Base-by-base conservation (phyloP, 2,329 filamentous ascomycete species). In the Colletotrichum siamense region DNA sequence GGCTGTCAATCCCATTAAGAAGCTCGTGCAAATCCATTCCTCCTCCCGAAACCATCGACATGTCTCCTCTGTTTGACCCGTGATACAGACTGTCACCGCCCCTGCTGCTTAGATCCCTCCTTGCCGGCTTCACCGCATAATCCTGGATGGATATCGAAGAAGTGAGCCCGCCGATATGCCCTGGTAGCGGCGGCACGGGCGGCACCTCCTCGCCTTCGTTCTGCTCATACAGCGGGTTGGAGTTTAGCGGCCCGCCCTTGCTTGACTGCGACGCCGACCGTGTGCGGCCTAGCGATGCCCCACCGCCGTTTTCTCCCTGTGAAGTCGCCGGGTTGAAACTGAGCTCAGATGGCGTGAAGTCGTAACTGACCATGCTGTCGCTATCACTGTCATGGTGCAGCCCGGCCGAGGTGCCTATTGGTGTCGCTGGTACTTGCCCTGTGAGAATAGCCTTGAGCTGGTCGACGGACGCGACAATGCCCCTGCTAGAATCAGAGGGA, bases 351-450 rank as follows among this genome's bases (percentile, higher is more conserved):
- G 91, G 88, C 61, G 91, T 90, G 78, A 91, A 89, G 73, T 95
- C 93, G 78, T 93, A 94, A 85, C 92, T 94, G 78, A 94, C 90
- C 87, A 95, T 91, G 82, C 93, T 95, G 70, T 95, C 94, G 73
- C 87, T 89, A 80, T 88, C 92, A 70, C 88, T 90, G 78, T 88
- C 87, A 75, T 90, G 91, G 68, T 89, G 88, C 6, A 81, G 78
- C 12, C 84, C 83, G 3, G 85, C 85, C 30, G 84, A 82, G 67
- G 84, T 82, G 52, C 85, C 84, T 62, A 83, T 84, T 16, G 85
- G 85, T 57, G 86, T 86, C 49, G 83, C 83, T 5, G 81, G 82
- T 36, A 86, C 79, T 57, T 90, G 89, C 39, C 91, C 92, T 1
- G 89, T 88, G 18, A 94, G 84, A 22, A 92, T 90, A 82, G 89